Evolutionary conservation across 2,329 filamentous ascomycete species (phyloP).

Genomic region (Alternaria dauci): DNA sequence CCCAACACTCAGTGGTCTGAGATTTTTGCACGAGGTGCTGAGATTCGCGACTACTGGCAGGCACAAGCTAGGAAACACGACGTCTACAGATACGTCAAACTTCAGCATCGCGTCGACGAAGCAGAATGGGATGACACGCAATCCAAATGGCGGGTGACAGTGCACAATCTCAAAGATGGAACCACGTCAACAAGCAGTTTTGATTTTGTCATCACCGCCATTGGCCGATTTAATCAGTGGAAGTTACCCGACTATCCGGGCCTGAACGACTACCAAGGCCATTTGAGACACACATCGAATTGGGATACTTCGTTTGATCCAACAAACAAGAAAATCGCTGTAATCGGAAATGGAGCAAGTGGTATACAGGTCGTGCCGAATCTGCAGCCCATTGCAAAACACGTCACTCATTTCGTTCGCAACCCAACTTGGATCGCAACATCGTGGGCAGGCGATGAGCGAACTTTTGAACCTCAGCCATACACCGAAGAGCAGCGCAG

Average conservation of each 20-base stretch:
- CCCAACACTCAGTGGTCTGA: slow-evolving; percentile 56
- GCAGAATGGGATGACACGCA: slow-evolving; percentile 51
- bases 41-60: slow-evolving; percentile 56
- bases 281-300: slow-evolving; percentile 41
- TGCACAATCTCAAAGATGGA: slow-evolving; percentile 60
- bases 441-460: slow-evolving; percentile 59
- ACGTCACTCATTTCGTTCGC: slow-evolving; percentile 64
- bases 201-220: slow-evolving; percentile 51
- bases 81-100: slow-evolving; percentile 51
- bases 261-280: slow-evolving; percentile 39
- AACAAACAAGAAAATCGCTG: slow-evolving; percentile 64
- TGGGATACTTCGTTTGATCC: slow-evolving; percentile 58
- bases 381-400: slow-evolving; percentile 62
- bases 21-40: slow-evolving; percentile 52
- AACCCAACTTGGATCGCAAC: slow-evolving; percentile 66
- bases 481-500: slow-evolving; percentile 62
- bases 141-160: slow-evolving; percentile 67
- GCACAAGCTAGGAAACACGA: slow-evolving; percentile 51
- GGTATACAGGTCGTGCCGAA: slow-evolving; percentile 71
- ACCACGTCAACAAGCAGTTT: slow-evolving; percentile 33
- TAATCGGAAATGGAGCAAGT: slow-evolving; percentile 71
- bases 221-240: slow-evolving; percentile 46
- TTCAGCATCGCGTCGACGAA: slow-evolving; percentile 50
- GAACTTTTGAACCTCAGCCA: slow-evolving; percentile 54
- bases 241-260: slow-evolving; percentile 44